These are phyloP conservation scores for Papiliotrema fonsecae DNA, from an alignment of 1,284 basidiomycete species.

Conservation along the genomic window DNA sequence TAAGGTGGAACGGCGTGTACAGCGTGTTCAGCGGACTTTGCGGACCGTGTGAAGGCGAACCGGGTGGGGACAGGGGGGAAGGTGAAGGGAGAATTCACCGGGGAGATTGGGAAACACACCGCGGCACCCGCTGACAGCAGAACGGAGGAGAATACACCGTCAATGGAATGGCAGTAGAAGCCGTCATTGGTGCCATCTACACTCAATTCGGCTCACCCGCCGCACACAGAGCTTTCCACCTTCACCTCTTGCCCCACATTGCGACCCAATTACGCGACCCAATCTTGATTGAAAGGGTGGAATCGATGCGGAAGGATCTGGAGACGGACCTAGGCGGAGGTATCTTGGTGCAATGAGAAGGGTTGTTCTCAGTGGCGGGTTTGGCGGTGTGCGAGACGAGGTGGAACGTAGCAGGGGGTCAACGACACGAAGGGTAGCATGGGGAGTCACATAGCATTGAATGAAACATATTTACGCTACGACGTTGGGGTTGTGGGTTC, in stretches of 20 bases:
- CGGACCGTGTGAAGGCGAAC: no score
- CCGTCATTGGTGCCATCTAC: conserved; percentile 43
- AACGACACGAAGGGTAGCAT: no score
- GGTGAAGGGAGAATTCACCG: no score
- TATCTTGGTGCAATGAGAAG: conserved; percentile 1
- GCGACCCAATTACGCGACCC: conserved; percentile 37
- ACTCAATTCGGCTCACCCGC: conserved; percentile 43
- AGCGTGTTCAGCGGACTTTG: no score
- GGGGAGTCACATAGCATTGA: conserved; percentile 3
- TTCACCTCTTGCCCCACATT: conserved; percentile 37
- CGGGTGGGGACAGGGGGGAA: neutral
- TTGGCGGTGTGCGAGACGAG: no score
- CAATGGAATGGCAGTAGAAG: conserved; percentile 40
- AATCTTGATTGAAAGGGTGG: conserved; percentile 26
- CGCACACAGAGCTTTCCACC: conserved; percentile 45
- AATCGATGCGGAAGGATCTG: conserved; percentile 15
- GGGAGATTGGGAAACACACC: no score
- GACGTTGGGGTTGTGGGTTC: no score
- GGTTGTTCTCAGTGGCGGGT: no score
- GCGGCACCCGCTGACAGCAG: neutral
- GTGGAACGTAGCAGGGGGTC: no score
- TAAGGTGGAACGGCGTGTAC: no score
- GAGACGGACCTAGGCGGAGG: conserved; percentile 17
- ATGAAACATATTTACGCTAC: neutral
- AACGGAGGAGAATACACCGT: conserved; percentile 13